These are phyloP conservation scores for Beauveria rudraprayagi DNA, from an alignment of 2,329 filamentous ascomycete species.

Conservation along the genomic window DNA sequence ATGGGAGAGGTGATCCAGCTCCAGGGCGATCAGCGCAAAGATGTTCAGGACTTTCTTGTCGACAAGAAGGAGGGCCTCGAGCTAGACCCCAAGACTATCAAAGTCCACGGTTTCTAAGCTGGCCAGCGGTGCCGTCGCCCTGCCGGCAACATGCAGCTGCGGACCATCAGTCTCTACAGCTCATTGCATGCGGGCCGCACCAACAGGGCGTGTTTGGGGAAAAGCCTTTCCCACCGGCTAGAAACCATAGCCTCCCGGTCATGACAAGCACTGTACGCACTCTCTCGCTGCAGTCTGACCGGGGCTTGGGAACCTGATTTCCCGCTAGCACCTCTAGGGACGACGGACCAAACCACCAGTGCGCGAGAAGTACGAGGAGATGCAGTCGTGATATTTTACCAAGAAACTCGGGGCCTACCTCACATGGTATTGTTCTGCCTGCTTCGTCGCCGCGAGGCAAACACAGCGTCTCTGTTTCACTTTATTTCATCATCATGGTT, in stretches of 20 bases:
- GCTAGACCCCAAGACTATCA: slow-evolving; percentile 94
- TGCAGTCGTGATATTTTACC: slow-evolving; percentile 14
- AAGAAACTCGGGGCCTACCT: slow-evolving; percentile 4
- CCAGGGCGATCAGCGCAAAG: slow-evolving; percentile 97
- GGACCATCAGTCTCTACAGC: neutral
- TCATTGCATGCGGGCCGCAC: slow-evolving; percentile 7
- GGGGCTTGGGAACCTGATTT: slow-evolving; percentile 23
- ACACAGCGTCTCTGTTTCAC: neutral
- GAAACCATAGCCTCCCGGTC: slow-evolving; percentile 13
- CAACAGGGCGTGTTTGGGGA: slow-evolving; percentile 13
- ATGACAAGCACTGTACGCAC: neutral
- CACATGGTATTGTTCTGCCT: neutral
- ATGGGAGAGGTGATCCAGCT: slow-evolving; percentile 99
- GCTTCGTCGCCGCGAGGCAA: slow-evolving; percentile 1
- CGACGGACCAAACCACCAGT: slow-evolving; percentile 19
- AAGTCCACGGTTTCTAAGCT: slow-evolving; percentile 57
- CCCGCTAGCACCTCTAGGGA: slow-evolving; percentile 17
- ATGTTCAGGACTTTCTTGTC: slow-evolving; percentile 94
- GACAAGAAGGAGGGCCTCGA: slow-evolving; percentile 93
- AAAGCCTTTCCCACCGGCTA: slow-evolving; percentile 5
- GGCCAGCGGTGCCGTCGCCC: slow-evolving; percentile 30
- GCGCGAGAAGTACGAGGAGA: slow-evolving; percentile 14
- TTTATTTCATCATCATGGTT: neutral
- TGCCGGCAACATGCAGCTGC: slow-evolving; percentile 18
- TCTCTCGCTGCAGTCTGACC: slow-evolving; percentile 12